These are phyloP conservation scores for Bromus sterilis DNA, from an alignment of 176 grass and related monocot genomes.

Conservation along the genomic window DNA sequence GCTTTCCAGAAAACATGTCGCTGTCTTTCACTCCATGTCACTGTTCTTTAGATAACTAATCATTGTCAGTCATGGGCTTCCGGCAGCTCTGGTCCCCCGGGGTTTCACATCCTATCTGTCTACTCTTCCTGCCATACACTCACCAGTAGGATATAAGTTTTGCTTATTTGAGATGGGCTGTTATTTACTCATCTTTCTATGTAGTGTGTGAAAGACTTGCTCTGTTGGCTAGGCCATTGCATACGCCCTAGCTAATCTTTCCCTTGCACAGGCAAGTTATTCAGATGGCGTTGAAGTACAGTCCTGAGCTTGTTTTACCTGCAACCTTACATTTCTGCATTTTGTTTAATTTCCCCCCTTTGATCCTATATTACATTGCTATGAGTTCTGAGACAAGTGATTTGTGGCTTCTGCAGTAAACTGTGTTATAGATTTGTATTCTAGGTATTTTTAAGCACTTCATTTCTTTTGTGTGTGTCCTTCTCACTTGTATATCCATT, in stretches of 20 bases:
- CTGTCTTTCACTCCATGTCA: constrained; percentile 6
- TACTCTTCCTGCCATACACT: background rate
- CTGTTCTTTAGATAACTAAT: constrained; percentile 1
- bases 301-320: constrained; percentile 1
- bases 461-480: background rate
- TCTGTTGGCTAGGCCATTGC: background rate
- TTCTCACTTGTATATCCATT: constrained; percentile 18
- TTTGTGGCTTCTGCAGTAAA: background rate
- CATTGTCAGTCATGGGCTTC: constrained; percentile 10
- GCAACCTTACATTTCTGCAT: background rate
- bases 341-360: background rate
- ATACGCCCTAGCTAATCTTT: background rate
- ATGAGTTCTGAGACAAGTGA: background rate
- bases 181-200: background rate
- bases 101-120: constrained; percentile 14
- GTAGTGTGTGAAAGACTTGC: background rate
- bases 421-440: background rate
- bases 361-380: background rate
- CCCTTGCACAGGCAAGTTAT: background rate
- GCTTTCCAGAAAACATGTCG: background rate
- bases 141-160: background rate
- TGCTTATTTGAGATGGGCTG: background rate
- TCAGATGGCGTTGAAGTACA: background rate
- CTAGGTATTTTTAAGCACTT: background rate
- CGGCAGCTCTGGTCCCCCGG: background rate